Conservation (phyloP, 2,329 filamentous ascomycete genomes). For the Proliferodiscus dingleyae region DNA sequence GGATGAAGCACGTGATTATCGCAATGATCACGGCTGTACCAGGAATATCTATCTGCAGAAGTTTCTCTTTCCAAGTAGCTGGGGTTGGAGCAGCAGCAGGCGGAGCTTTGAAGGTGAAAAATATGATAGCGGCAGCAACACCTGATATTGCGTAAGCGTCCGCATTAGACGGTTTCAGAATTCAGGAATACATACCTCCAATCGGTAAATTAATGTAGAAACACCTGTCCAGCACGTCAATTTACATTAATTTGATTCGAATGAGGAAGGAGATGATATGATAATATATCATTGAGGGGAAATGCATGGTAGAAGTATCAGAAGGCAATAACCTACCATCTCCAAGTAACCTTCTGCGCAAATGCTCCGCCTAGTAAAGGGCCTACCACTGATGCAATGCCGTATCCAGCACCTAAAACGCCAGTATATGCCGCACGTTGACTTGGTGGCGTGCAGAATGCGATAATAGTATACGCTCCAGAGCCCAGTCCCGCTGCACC, state of each 20-base stretch:
- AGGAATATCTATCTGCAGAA: constrained; percentile 41
- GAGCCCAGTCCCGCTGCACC: constrained; percentile 25
- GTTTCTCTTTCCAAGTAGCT: constrained; percentile 36
- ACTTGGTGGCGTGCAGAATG: constrained; percentile 26
- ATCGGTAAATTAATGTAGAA: constrained; percentile 36
- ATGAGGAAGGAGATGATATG: too few relatives aligned
- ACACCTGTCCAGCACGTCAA: too few relatives aligned
- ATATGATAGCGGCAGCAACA: constrained; percentile 12
- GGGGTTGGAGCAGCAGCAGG: constrained; percentile 31
- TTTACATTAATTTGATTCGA: too few relatives aligned
- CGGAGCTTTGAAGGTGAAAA: constrained; percentile 40
- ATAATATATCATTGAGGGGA: too few relatives aligned
- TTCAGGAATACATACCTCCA: too few relatives aligned
- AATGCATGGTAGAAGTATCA: too few relatives aligned
- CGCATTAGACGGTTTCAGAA: too few relatives aligned
- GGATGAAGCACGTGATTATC: constrained; percentile 36
- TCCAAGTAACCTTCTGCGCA: constrained; percentile 31
- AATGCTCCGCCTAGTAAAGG: constrained; percentile 31
- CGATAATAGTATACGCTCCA: constrained; percentile 39
- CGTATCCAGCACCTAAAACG: constrained; percentile 18
- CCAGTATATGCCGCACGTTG: constrained; percentile 29
- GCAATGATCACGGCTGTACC: constrained; percentile 40
- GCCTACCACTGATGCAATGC: constrained; percentile 19
- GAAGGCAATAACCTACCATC: too few relatives aligned
- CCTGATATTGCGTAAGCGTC: too few relatives aligned